phyloP scores from a whole-genome alignment of 306 rosid species.

The Senna siamea region DNA sequence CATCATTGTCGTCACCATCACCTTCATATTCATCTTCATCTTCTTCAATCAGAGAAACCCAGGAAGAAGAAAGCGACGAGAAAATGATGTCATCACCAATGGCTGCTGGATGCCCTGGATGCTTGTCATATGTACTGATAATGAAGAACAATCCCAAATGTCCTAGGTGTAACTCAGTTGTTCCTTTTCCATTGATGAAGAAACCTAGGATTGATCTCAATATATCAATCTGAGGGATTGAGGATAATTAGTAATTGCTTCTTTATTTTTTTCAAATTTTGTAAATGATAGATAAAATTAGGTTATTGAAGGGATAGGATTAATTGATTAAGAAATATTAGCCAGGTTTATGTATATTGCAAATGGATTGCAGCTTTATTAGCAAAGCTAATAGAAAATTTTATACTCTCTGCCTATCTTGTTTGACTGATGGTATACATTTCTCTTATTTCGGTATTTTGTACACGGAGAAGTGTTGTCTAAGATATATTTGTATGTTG shows the following conservation, averaged over 20 bases:
- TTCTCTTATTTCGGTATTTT: too few relatives aligned
- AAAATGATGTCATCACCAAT: slow-evolving; percentile 59
- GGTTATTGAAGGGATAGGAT: slow-evolving; percentile 43
- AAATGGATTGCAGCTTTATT: slow-evolving; percentile 40
- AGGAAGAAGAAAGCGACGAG: slow-evolving; percentile 68
- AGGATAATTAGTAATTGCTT: slow-evolving; percentile 30
- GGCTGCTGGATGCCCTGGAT: slow-evolving; percentile 95
- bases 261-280: slow-evolving; percentile 34
- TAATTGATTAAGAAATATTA: slow-evolving; percentile 39
- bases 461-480: too few relatives aligned
- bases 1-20: slow-evolving; percentile 54
- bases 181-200: slow-evolving; percentile 68
- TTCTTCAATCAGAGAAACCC: slow-evolving; percentile 63
- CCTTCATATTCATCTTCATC: slow-evolving; percentile 70
- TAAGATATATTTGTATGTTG: too few relatives aligned
- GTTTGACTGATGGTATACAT: background rate
- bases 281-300: slow-evolving; percentile 66
- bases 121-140: slow-evolving; percentile 83
- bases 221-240: slow-evolving; percentile 57
- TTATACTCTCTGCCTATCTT: background rate
- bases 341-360: slow-evolving; percentile 59
- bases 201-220: slow-evolving; percentile 95
- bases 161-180: slow-evolving; percentile 80
- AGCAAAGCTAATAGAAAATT: slow-evolving; percentile 44
- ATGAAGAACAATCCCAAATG: slow-evolving; percentile 89